Conservation (phyloP, 768 basidiomycete species). For the Panaeolus papilionaceus region DNA sequence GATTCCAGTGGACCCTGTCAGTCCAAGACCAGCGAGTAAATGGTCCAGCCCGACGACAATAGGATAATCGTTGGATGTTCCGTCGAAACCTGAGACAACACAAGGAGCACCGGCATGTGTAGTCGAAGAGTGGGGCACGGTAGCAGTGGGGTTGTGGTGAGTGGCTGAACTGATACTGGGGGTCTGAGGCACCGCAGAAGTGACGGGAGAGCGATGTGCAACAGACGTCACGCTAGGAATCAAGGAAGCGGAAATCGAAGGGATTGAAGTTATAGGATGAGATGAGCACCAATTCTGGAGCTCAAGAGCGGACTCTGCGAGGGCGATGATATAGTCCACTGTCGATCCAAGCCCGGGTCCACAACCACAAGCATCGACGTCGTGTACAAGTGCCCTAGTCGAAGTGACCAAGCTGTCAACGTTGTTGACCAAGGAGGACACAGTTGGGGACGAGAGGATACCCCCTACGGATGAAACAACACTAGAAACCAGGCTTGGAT, state of each 20-base stretch:
- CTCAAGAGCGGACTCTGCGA: constrained; percentile 7
- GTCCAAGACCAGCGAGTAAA: constrained; percentile 29
- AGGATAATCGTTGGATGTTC: constrained; percentile 22
- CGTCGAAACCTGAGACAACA: neutral
- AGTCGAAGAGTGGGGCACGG: neutral
- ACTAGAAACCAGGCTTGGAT: constrained; percentile 17
- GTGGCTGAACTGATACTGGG: neutral
- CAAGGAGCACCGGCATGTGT: constrained; percentile 3
- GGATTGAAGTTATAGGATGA: constrained; percentile 3
- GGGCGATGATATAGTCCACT: constrained; percentile 8
- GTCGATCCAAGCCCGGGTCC: constrained; percentile 9
- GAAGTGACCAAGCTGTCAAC: constrained; percentile 13
- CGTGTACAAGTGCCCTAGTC: constrained; percentile 3
- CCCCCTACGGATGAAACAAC: neutral
- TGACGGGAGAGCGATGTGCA: neutral
- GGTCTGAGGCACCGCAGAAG: neutral
- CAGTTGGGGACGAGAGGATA: constrained; percentile 9
- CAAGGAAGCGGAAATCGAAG: too few species aligned
- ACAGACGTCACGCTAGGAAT: neutral
- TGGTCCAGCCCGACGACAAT: constrained; percentile 32
- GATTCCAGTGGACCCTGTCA: constrained; percentile 24
- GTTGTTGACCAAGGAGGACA: neutral
- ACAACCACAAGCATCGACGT: constrained; percentile 15
- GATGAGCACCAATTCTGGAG: constrained; percentile 9
- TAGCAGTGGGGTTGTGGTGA: constrained; percentile 1